Evolutionary conservation across 352 stramenopile genomes (phyloP).

Genomic region (Bremia lactucae): DNA sequence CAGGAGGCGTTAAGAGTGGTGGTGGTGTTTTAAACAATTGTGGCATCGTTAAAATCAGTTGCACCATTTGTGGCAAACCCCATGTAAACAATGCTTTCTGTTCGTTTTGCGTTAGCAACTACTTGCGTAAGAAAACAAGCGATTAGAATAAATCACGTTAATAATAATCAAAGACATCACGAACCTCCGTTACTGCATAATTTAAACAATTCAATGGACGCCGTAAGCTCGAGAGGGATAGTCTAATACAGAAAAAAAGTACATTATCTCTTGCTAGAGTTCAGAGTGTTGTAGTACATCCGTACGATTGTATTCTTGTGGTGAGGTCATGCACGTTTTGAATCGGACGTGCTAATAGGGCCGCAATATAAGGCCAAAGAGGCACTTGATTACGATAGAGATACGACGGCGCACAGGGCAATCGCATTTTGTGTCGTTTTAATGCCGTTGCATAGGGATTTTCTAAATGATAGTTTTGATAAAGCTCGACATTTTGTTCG

Average conservation of each 20-base stretch:
- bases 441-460: not conserved
- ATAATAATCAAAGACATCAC: not conserved
- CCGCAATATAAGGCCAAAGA: conserved; percentile 60
- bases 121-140: not conserved
- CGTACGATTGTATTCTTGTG: conserved; percentile 32
- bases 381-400: conserved; percentile 29
- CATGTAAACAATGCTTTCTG: conserved; percentile 27
- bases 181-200: conserved; percentile 27
- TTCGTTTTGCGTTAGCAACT: conserved; percentile 32
- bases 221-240: conserved; percentile 18
- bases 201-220: conserved; percentile 29
- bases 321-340: conserved; percentile 23
- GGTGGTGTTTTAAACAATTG: conserved; percentile 31
- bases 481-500: conserved; percentile 3
- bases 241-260: no score
- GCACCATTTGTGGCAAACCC: conserved; percentile 39
- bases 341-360: conserved; percentile 36
- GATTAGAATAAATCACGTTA: not conserved
- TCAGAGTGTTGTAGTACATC: not conserved
- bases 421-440: conserved; percentile 7
- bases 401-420: conserved; percentile 40
- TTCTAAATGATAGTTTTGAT: conserved; percentile 16
- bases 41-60: conserved; percentile 38
- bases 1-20: conserved; percentile 26
- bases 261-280: no score